These are phyloP conservation scores for Starmera stellimalicola DNA, from an alignment of 1,139 yeast genomes.

Conservation along the genomic window DNA sequence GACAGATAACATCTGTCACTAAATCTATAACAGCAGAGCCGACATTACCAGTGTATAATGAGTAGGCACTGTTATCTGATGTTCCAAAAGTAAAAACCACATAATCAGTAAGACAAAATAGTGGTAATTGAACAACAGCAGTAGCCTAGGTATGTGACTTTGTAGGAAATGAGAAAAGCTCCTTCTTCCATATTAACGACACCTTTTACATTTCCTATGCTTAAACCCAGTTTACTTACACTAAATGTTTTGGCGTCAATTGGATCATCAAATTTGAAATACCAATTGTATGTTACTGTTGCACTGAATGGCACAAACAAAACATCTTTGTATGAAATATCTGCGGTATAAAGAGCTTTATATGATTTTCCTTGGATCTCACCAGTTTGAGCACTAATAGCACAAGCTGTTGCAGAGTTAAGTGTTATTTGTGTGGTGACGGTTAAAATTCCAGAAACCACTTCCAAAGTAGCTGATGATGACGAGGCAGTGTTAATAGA, in stretches of 20 bases:
- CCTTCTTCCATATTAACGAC: not conserved
- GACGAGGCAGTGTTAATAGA: too few species aligned
- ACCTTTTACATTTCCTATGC: not conserved
- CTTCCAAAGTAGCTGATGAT: too few species aligned
- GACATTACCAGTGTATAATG: constrained; percentile 5
- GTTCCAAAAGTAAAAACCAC: constrained; percentile 1
- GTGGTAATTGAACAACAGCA: not conserved
- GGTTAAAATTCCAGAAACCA: too few species aligned
- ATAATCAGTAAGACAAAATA: not conserved
- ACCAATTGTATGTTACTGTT: too few species aligned
- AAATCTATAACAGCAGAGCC: constrained; percentile 8
- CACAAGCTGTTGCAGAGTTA: too few species aligned
- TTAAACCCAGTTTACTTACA: not conserved
- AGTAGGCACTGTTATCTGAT: constrained; percentile 6
- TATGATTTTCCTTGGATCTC: too few species aligned
- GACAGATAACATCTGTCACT: constrained; percentile 7
- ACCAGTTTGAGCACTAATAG: too few species aligned
- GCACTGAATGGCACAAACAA: too few species aligned
- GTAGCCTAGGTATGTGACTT: not conserved
- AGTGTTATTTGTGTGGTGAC: too few species aligned
- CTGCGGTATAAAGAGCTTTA: too few species aligned
- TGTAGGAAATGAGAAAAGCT: constrained; percentile 1
- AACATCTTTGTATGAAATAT: too few species aligned
- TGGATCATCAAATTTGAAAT: not conserved
- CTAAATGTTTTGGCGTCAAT: not conserved